Evolutionary conservation across 106 monocot genomes (phyloP).

Genomic region (Alisma plantagoaquatica): DNA sequence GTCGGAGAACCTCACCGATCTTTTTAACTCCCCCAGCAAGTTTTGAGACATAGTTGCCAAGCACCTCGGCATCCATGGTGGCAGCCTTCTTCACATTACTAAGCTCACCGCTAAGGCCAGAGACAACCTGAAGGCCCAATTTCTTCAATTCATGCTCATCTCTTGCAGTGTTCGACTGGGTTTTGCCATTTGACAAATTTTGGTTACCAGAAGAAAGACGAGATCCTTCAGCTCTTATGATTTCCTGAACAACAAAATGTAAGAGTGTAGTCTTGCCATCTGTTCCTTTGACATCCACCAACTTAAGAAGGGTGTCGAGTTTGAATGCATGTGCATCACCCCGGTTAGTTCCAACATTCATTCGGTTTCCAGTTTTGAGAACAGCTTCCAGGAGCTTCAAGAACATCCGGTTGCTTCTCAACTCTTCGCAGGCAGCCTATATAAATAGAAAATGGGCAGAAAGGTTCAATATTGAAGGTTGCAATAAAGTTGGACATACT

Average conservation of each 20-base stretch:
- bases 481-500: too few species aligned
- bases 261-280: slow-evolving; percentile 49
- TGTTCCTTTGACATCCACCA: slow-evolving; percentile 40
- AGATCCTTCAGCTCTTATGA: slow-evolving; percentile 24
- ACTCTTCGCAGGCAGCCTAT: slow-evolving; percentile 37
- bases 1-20: slow-evolving; percentile 12
- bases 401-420: slow-evolving; percentile 31
- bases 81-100: slow-evolving; percentile 39
- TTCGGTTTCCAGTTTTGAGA: slow-evolving; percentile 45
- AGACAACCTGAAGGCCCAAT: slow-evolving; percentile 28
- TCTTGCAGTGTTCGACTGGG: not conserved
- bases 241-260: slow-evolving; percentile 47
- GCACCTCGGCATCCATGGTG: slow-evolving; percentile 26
- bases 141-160: slow-evolving; percentile 24
- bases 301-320: slow-evolving; percentile 38
- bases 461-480: too few species aligned
- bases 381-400: slow-evolving; percentile 38
- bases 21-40: slow-evolving; percentile 24
- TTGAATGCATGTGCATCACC: slow-evolving; percentile 41
- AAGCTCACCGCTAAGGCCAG: slow-evolving; percentile 25
- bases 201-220: slow-evolving; percentile 6
- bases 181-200: not conserved
- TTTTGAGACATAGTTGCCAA: slow-evolving; percentile 14
- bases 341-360: slow-evolving; percentile 35
- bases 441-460: too few species aligned